Conservation (phyloP, 495 filamentous ascomycete species). For the Penicillium bialowiezense region DNA sequence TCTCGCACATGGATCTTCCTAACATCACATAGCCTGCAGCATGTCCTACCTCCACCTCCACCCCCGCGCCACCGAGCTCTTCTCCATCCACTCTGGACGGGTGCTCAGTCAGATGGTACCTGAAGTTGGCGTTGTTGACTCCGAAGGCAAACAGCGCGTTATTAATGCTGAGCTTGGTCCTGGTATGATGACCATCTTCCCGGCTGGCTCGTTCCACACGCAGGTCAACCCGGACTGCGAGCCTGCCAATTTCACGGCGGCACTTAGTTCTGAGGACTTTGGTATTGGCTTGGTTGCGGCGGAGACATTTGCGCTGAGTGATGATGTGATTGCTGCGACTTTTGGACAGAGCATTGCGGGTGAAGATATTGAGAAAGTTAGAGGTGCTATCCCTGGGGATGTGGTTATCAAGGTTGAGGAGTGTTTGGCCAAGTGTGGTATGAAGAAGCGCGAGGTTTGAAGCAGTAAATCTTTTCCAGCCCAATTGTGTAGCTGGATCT, state of each 20-base stretch:
- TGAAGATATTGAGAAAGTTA: constrained; percentile 25
- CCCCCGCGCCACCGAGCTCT: constrained; percentile 42
- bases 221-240: constrained; percentile 48
- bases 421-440: constrained; percentile 26
- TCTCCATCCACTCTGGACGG: constrained; percentile 36
- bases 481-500: too few species aligned
- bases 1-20: not conserved
- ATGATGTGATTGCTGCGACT: constrained; percentile 18
- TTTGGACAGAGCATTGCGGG: constrained; percentile 27
- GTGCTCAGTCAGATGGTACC: constrained; percentile 42
- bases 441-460: constrained; percentile 13
- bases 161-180: constrained; percentile 29
- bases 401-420: constrained; percentile 23
- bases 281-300: constrained; percentile 18
- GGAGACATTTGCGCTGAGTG: constrained; percentile 16
- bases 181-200: constrained; percentile 49
- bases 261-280: constrained; percentile 24
- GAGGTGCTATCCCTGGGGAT: constrained; percentile 14
- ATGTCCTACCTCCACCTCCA: constrained; percentile 46
- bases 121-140: not conserved
- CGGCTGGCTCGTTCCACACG: constrained; percentile 43
- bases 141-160: constrained; percentile 23
- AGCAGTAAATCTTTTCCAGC: too few species aligned
- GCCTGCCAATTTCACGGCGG: constrained; percentile 26
- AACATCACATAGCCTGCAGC: constrained; percentile 34